Conservation (phyloP, 768 basidiomycete genomes). For the Amanita pseudoporphyria region DNA sequence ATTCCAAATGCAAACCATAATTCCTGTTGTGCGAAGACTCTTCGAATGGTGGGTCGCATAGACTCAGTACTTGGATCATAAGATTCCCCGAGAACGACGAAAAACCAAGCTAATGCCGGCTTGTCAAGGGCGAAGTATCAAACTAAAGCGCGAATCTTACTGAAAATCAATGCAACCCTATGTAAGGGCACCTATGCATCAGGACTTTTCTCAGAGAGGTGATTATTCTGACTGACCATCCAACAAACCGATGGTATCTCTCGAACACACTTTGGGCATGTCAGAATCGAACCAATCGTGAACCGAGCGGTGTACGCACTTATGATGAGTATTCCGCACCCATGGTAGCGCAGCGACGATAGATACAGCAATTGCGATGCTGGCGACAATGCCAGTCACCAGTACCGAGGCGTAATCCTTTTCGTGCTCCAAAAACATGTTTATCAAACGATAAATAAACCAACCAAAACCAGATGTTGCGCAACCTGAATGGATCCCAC, state of each 20-base stretch:
- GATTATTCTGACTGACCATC: constrained; percentile 42
- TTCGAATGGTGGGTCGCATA: constrained; percentile 54
- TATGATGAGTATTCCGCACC: constrained; percentile 76
- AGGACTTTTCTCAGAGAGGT: not conserved
- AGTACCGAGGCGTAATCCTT: constrained; percentile 46
- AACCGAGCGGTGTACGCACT: constrained; percentile 53
- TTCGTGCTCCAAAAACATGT: constrained; percentile 40
- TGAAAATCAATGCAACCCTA: constrained; percentile 41
- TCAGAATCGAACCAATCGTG: constrained; percentile 52
- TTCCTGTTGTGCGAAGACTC: constrained; percentile 57
- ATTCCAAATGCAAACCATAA: constrained; percentile 75
- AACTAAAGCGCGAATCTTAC: constrained; percentile 28
- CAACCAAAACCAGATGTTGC: constrained; percentile 66
- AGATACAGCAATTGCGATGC: constrained; percentile 48
- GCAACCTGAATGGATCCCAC: constrained; percentile 81
- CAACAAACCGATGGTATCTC: constrained; percentile 73
- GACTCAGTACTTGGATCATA: constrained; percentile 45
- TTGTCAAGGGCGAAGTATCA: not conserved
- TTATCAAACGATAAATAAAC: constrained; percentile 54
- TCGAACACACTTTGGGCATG: constrained; percentile 53
- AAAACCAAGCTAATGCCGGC: constrained; percentile 42
- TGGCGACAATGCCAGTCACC: constrained; percentile 51
- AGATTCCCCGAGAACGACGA: constrained; percentile 59
- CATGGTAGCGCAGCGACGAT: constrained; percentile 66
- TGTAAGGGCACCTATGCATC: constrained; percentile 6